These are phyloP conservation scores for Dillenia turbinata DNA, from an alignment of 164 flowering plant genomes.

Conservation along the genomic window DNA sequence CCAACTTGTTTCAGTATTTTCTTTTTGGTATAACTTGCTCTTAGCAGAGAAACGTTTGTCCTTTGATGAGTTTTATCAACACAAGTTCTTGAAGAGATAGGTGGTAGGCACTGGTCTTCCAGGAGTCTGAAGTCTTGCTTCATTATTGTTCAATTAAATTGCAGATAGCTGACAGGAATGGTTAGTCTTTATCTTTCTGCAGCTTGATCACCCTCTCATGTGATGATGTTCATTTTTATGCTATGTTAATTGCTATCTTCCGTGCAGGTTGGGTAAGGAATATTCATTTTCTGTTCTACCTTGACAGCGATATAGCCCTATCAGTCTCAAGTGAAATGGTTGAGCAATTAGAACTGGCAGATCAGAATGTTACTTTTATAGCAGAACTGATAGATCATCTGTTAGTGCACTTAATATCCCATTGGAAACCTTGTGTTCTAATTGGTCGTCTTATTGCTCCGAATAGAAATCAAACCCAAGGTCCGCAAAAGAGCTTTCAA, in stretches of 20 bases:
- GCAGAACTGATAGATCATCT: conserved; percentile 70
- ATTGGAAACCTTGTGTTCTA: conserved; percentile 49
- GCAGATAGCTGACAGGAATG: conserved; percentile 52
- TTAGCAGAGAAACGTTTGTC: conserved; percentile 41
- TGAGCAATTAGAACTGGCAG: conserved; percentile 66
- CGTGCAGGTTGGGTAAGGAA: conserved; percentile 63
- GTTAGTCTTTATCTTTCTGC: conserved; percentile 24
- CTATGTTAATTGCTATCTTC: neutral
- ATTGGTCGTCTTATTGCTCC: conserved; percentile 26
- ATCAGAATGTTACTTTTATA: conserved; percentile 66
- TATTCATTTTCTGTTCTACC: conserved; percentile 65
- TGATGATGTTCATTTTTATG: too few relatives aligned
- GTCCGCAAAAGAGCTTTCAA: conserved; percentile 3
- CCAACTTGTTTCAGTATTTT: neutral
- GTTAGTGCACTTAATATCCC: conserved; percentile 47
- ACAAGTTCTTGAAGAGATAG: conserved; percentile 33
- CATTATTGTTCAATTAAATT: conserved; percentile 32
- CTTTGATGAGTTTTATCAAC: conserved; percentile 48
- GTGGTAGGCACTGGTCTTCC: neutral
- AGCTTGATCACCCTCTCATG: neutral
- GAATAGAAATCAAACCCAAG: conserved; percentile 14
- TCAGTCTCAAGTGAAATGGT: conserved; percentile 87
- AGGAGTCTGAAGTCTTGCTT: too few relatives aligned
- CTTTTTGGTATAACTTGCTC: neutral
- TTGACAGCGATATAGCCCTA: conserved; percentile 66